Percentiles rank a stretch among this genome's conserved stretches.
Evolutionary conservation across 75 land plant genomes (phyloP).

Genomic region (Picea sitchensis): DNA sequence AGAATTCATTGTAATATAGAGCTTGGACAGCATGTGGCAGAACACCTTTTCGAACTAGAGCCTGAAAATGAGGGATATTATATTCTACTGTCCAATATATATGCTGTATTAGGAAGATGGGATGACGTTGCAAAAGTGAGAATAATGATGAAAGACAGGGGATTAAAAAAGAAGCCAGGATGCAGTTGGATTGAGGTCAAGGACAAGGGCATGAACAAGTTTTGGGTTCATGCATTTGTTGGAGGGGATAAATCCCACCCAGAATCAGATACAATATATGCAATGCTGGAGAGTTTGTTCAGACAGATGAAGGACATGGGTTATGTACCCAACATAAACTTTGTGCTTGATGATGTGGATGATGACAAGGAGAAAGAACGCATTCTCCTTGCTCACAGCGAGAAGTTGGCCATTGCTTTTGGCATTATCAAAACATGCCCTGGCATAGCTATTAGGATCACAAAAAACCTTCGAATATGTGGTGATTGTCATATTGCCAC

Average conservation of each 20-base stretch:
- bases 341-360: conserved; percentile 6
- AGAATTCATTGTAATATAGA: conserved; percentile 14
- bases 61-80: conserved; percentile 12
- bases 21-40: conserved; percentile 1
- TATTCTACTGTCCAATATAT: conserved; percentile 17
- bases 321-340: conserved; percentile 12
- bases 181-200: conserved; percentile 10
- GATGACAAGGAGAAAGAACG: conserved; percentile 12
- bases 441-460: conserved; percentile 18
- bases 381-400: conserved; percentile 15
- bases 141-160: conserved; percentile 8
- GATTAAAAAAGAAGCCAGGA: conserved; percentile 15
- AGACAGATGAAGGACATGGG: conserved; percentile 13
- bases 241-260: conserved; percentile 17
- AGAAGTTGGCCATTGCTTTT: conserved; percentile 32
- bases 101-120: conserved; percentile 6
- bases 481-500: conserved; percentile 23
- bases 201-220: background rate
- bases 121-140: conserved; percentile 3
- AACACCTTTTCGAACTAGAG: conserved; percentile 8
- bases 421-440: conserved; percentile 27
- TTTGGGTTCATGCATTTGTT: conserved; percentile 11
- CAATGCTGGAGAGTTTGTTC: conserved; percentile 18
- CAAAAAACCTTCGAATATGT: conserved; percentile 24
- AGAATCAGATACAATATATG: conserved; percentile 10